Evolutionary conservation across 2,329 filamentous ascomycete genomes (phyloP), one percentile per base, ranked within the genome.

Genomic region (Xylaria sp.): DNA sequence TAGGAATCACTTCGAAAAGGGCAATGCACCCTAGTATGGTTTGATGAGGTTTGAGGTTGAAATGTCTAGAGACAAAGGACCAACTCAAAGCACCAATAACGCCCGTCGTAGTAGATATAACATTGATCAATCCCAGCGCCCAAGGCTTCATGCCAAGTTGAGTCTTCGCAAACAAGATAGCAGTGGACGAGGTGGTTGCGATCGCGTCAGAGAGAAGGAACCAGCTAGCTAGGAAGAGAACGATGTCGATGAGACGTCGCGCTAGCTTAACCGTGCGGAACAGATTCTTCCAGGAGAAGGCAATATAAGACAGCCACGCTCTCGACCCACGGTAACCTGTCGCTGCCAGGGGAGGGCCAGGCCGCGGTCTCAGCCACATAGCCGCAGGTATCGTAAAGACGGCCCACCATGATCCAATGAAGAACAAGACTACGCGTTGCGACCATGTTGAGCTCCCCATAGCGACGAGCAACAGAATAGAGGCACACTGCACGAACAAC

Each of bases 151-250:
- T 99, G 71, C 92, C 89, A 10, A 99, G 84, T 70, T 94, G 89
- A 0, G 95, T 98, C 81, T 98, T 98, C 46, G 95, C 96, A 78
- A 97, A 99, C 10, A 99, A 85, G 32, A 98, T 94, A 0, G 96
- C 96, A 0, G 96, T 98, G 15, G 94, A 95, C 39, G 93, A 96
- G 0, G 97, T 95, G 0, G 96, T 98, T 8, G 96, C 96, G 70
- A 98, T 94, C 48, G 93, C 94, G 76, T 99, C 96, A 7, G 93
- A 97, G 1, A 99, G 86, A 34, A 99, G 85, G 78, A 99, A 97
- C 96, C 96, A 99, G 6, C 93, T 94, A 3, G 87, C 89, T 4
- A 99, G 86, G 78, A 96, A 96, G 7, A 95, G 83, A 32, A 92
- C 82, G 32, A 95, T 90, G 73, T 96, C 93, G 59, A 89, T 82